Base-by-base conservation (phyloP, 2,329 filamentous ascomycete genomes). In the Botrytis elliptica region DNA sequence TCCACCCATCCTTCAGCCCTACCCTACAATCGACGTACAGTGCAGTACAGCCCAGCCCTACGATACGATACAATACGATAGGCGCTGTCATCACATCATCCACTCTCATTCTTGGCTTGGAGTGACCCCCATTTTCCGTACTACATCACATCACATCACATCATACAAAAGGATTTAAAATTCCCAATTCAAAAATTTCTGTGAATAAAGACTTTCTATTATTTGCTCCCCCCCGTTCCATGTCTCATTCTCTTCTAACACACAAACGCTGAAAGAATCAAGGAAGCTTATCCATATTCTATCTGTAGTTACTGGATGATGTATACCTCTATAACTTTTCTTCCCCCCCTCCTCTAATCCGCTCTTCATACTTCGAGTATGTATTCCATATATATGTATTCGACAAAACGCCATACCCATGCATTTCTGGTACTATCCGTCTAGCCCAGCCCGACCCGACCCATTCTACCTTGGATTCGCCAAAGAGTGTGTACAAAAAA, bases 401-500 rank as follows among this genome's bases (percentile, higher is more conserved):
- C 29, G 36, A 66, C 64, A 33, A 38, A 66, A 66, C 64, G 64
- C 64, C 64, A 38, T 66, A 52, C 44, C 64, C 25, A 66, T 66
- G 64, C 44, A 52, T n/a, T 52, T n/a, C 44, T n/a, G 44, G 44
- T 36, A 1, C 44, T 52, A 36, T 49, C 33, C 64, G 64, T 38
- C 44, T 33, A 38, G 64, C 33, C 44, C 44, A 66, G 64, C 18
- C 44, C 64, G 46, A 33, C 4, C 49, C 44, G 25, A n/a, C 36
- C 44, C 44, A 62, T 38, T 40, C 22, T 38, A n/a, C 44, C 22
- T 52, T 66, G 20, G 29, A 49, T 62, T 63, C 60, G 60, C 60
- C 60, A 63, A 63, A 10, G 38, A 40, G 25, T 66, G 64, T 66
- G 64, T 66, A 66, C 64, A 66, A 49, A 52, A 66, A 52, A 66